Conservation (phyloP, 1,284 basidiomycete genomes). For the Rhizopogon hawkerae region DNA sequence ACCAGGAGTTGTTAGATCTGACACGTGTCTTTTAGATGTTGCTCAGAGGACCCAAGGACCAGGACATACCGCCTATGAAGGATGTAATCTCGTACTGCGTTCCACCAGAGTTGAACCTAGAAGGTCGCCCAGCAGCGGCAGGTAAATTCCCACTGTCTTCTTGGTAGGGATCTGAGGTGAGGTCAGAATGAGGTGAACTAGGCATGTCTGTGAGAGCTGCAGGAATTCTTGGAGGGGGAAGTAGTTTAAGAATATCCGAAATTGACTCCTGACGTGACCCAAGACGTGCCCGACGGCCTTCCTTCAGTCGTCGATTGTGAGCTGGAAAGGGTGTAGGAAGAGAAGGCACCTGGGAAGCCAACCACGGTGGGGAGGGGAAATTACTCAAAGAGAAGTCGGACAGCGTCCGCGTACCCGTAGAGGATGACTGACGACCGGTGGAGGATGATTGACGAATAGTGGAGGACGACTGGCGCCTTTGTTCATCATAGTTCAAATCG, state of each 20-base stretch:
- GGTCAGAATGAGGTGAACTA: constrained; percentile 10
- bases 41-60: constrained; percentile 5
- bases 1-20: constrained; percentile 28
- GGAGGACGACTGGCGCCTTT: constrained; percentile 20
- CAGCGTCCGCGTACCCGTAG: constrained; percentile 20
- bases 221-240: constrained; percentile 4
- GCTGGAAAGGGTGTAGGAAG: constrained; percentile 13
- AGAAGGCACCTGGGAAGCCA: constrained; percentile 11
- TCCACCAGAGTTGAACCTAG: constrained; percentile 35
- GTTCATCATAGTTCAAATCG: constrained; percentile 9
- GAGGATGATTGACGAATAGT: constrained; percentile 20
- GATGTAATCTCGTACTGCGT: constrained; percentile 68
- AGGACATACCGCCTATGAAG: constrained; percentile 55
- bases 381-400: constrained; percentile 59
- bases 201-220: constrained; percentile 13
- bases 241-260: constrained; percentile 3
- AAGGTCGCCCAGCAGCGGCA: constrained; percentile 15
- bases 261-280: not conserved
- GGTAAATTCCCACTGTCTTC: constrained; percentile 23
- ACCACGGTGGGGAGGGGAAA: constrained; percentile 58
- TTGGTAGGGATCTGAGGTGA: constrained; percentile 22
- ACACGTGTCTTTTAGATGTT: not conserved
- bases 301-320: constrained; percentile 16
- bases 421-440: constrained; percentile 18
- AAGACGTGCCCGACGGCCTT: constrained; percentile 16